Conservation (phyloP, 2,329 filamentous ascomycete species). For the Paramyrothecium roridum region DNA sequence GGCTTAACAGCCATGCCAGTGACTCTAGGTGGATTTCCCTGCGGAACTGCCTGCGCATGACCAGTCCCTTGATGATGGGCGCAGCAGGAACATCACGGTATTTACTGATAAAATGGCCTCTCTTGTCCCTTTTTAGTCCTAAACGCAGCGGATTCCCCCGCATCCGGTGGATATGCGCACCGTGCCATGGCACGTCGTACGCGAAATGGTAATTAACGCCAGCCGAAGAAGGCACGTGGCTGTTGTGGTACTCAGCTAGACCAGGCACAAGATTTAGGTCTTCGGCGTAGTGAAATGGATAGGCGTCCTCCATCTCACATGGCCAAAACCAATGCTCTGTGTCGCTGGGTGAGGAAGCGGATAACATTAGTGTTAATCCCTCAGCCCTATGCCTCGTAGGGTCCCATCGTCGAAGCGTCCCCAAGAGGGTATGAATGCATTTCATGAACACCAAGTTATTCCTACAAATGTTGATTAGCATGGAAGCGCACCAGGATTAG, state of each 20-base stretch:
- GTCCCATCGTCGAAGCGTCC: conserved; percentile 11
- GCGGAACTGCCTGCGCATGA: conserved; percentile 11
- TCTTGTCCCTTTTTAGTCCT: conserved; percentile 1
- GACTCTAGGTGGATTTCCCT: conserved; percentile 7
- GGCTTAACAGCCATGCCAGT: conserved; percentile 8
- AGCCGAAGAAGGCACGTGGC: not conserved
- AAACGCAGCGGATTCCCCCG: conserved; percentile 9
- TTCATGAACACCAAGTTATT: conserved; percentile 11
- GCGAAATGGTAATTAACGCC: conserved; percentile 1
- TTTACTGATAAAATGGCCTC: conserved; percentile 6
- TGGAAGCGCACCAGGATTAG: not conserved
- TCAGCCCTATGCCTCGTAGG: conserved; percentile 9
- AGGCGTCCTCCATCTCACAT: conserved; percentile 6
- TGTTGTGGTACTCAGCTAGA: conserved; percentile 6
- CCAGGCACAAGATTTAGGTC: conserved; percentile 7
- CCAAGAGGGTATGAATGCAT: conserved; percentile 7
- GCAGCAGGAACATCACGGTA: conserved; percentile 7
- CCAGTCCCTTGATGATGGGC: conserved; percentile 11
- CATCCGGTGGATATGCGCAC: conserved; percentile 7
- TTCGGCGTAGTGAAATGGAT: conserved; percentile 11
- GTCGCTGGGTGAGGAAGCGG: conserved; percentile 11
- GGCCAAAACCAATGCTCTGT: conserved; percentile 9
- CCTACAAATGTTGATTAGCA: conserved; percentile 7
- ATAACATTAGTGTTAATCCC: conserved; percentile 10
- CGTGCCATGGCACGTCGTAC: not conserved